Percentiles rank a stretch among this genome's conserved stretches.
These are phyloP conservation scores for Xylaria hypoxylon DNA, from an alignment of 2,329 filamentous ascomycete genomes.

Conservation along the genomic window DNA sequence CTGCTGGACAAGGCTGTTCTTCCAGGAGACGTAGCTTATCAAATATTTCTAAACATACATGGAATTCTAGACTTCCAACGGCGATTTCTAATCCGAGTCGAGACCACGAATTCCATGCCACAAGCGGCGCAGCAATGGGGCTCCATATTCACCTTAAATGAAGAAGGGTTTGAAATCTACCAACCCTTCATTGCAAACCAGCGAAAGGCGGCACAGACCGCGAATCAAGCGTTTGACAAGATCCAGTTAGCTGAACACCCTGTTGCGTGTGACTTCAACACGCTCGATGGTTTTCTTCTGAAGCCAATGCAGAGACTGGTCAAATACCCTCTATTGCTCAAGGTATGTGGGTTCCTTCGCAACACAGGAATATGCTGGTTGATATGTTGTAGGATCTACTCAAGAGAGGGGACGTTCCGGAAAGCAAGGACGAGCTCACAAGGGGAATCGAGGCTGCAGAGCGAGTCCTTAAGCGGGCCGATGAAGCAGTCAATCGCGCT, in stretches of 20 bases:
- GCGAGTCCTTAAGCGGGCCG: constrained; percentile 83
- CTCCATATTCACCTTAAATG: constrained; percentile 85
- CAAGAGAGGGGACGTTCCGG: constrained; percentile 80
- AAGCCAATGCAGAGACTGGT: constrained; percentile 97
- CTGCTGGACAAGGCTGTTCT: constrained; percentile 89
- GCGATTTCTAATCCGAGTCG: constrained; percentile 92
- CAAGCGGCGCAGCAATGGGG: constrained; percentile 89
- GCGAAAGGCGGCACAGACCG: constrained; percentile 87
- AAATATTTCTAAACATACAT: constrained; percentile 97
- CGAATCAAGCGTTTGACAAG: constrained; percentile 87
- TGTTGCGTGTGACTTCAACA: constrained; percentile 88
- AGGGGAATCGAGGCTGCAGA: constrained; percentile 85
- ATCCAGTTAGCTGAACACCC: constrained; percentile 79
- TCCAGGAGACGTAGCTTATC: constrained; percentile 88
- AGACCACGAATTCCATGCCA: constrained; percentile 90
- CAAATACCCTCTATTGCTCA: constrained; percentile 92
- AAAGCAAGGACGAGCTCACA: constrained; percentile 76
- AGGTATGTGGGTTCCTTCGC: constrained; percentile 62
- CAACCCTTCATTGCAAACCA: constrained; percentile 98
- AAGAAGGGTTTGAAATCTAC: constrained; percentile 91
- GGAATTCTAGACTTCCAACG: constrained; percentile 95
- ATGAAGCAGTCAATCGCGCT: constrained; percentile 90
- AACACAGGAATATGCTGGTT: constrained; percentile 35
- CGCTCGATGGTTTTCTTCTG: constrained; percentile 89
- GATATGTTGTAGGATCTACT: constrained; percentile 75